Conservation (phyloP, 164 flowering plant genomes). For the Aristolochia contorta region DNA sequence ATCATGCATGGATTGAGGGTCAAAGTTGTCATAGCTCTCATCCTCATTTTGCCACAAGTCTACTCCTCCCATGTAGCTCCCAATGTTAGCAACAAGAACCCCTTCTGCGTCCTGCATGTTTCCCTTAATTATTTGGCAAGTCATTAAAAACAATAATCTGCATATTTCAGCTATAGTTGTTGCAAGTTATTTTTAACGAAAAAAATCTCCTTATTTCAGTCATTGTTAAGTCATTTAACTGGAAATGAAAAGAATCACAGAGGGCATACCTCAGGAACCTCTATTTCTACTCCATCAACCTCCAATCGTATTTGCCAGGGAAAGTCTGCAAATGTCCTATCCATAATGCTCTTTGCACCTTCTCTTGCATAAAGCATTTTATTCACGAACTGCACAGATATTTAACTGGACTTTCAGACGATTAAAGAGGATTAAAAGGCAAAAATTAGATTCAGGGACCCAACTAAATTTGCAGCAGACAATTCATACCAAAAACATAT, state of each 20-base stretch:
- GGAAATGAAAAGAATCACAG: too few relatives aligned
- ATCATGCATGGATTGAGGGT: constrained; percentile 98
- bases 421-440: background rate
- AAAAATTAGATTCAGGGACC: too few relatives aligned
- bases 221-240: too few relatives aligned
- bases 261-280: constrained; percentile 85
- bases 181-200: too few relatives aligned
- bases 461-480: too few relatives aligned
- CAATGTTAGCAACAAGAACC: constrained; percentile 91
- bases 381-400: constrained; percentile 82
- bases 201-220: background rate
- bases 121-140: background rate
- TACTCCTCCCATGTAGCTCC: constrained; percentile 99
- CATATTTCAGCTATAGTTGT: background rate
- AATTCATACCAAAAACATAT: too few relatives aligned
- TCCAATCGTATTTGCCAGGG: constrained; percentile 90
- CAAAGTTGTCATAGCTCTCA: constrained; percentile 77
- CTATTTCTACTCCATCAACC: constrained; percentile 90
- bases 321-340: constrained; percentile 82
- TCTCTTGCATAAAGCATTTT: constrained; percentile 96
- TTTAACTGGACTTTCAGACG: constrained; percentile 3
- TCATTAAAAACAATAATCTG: background rate
- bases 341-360: constrained; percentile 94
- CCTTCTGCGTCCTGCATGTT: constrained; percentile 86
- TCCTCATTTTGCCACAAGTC: constrained; percentile 99